Evolutionary conservation across 352 stramenopile genomes (phyloP), one percentile per base, ranked within the genome.

Genomic region (Globisporangium sylvaticum): DNA sequence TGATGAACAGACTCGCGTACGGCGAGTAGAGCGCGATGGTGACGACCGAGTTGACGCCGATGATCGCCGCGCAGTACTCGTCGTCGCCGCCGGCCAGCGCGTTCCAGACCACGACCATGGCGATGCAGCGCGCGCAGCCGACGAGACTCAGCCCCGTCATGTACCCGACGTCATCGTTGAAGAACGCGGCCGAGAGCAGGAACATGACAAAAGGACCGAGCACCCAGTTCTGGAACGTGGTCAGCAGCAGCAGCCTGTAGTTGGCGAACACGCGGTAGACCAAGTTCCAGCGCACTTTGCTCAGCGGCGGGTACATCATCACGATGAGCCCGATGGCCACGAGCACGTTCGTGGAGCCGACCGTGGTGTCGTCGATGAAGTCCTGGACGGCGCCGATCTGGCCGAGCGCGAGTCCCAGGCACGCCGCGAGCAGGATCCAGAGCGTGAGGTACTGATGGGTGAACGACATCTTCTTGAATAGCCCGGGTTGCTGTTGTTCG

Each of bases 21-120:
- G 86, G 75, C 27, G 83, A 79, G 58, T 92, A 94, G 14, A 91
- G 64, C 2, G 54, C 77, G 68, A 92, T 78, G 12, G 83, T 80
- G 62, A 84, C 64, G 42, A 90, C 25, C n/a, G 84, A 84, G 71
- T 94, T 94, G 56, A 92, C 62, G 4, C 81, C 81, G 42, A 92
- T 80, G 69, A 92, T 84, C 34, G 82, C 78, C 0, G 87, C 77
- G 12, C 84, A 86, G 64, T 89, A 89, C 64, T 88, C 82, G 44
- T 83, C 67, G 65, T 94, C 80, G 1, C 84, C 84, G 5, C 70
- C 70, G 25, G 84, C 82, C 10, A 94, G 68, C 31, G 69, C 73
- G 67, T 87, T 89, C 86, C 84, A 94, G 64, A 94, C 87, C 71
- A 94, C 86, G 62, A 92, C 86, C 86, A 94, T 94, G 22, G 79